These are phyloP conservation scores for Fusarium nodosum DNA, from an alignment of 2,329 filamentous ascomycete genomes.

Conservation along the genomic window DNA sequence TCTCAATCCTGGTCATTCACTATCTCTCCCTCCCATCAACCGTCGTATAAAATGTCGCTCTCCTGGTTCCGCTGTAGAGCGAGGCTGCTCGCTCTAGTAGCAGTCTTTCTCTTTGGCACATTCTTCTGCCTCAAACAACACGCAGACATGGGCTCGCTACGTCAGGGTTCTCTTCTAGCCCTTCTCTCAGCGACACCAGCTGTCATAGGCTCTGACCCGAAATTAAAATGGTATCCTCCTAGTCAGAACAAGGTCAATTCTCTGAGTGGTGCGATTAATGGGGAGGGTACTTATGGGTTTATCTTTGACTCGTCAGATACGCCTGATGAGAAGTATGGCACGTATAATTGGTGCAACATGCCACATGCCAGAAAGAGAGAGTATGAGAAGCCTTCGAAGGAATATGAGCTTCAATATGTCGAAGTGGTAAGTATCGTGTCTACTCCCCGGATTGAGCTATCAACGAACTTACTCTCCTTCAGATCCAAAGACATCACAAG, in stretches of 20 bases:
- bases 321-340: conserved; percentile 69
- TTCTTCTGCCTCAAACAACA: conserved; percentile 29
- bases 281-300: conserved; percentile 77
- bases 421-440: conserved; percentile 70
- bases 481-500: conserved; percentile 88
- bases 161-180: conserved; percentile 27
- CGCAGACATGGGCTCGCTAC: conserved; percentile 29
- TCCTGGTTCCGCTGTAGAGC: conserved; percentile 22
- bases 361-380: conserved; percentile 79
- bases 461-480: background rate
- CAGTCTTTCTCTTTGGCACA: conserved; percentile 9
- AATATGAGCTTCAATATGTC: conserved; percentile 79
- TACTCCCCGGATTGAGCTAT: rapidly evolving
- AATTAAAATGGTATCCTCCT: conserved; percentile 71
- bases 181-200: conserved; percentile 31
- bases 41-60: conserved; percentile 29
- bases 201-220: conserved; percentile 45
- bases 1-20: background rate
- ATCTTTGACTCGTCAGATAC: conserved; percentile 76
- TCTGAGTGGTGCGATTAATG: conserved; percentile 68
- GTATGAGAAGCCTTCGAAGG: conserved; percentile 67
- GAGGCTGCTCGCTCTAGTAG: conserved; percentile 16
- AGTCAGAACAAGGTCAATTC: conserved; percentile 70
- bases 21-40: background rate
- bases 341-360: conserved; percentile 90